Percentiles rank a stretch among this genome's conserved stretches.
These are phyloP conservation scores for Aspergillus steynii DNA, from an alignment of 495 filamentous ascomycete species.

Conservation along the genomic window DNA sequence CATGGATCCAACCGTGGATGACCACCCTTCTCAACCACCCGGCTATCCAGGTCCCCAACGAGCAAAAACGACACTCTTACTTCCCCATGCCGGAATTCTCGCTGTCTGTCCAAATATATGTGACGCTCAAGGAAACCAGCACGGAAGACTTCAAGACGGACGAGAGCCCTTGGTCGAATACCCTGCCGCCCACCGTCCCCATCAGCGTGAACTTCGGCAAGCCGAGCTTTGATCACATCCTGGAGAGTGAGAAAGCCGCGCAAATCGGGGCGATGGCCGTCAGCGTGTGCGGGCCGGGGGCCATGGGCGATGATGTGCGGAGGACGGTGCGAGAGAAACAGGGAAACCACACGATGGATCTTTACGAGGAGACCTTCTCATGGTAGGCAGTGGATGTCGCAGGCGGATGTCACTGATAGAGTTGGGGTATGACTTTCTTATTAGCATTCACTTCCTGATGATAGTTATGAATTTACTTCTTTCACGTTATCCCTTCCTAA, in stretches of 20 bases:
- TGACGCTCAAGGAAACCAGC: conserved; percentile 30
- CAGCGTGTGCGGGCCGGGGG: conserved; percentile 47
- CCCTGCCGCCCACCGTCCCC: conserved; percentile 30
- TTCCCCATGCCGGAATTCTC: conserved; percentile 33
- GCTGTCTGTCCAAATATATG: conserved; percentile 37
- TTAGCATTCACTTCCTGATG: background rate
- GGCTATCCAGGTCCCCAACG: conserved; percentile 22
- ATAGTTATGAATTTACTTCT: background rate
- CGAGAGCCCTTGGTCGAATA: conserved; percentile 35
- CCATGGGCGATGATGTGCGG: conserved; percentile 46
- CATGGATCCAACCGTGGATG: conserved; percentile 51
- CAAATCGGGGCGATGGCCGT: conserved; percentile 48
- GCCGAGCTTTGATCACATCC: conserved; percentile 32
- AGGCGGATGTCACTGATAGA: background rate
- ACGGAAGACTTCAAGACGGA: conserved; percentile 30
- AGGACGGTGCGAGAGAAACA: conserved; percentile 38
- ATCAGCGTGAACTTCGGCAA: conserved; percentile 35
- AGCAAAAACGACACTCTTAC: conserved; percentile 30
- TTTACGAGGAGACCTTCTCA: conserved; percentile 46
- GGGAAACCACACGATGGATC: conserved; percentile 37
- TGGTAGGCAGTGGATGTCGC: conserved; percentile 31
- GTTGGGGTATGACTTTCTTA: background rate
- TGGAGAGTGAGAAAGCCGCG: conserved; percentile 36
- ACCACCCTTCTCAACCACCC: conserved; percentile 37
- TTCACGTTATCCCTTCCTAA: too few relatives aligned